Conservation (phyloP, 1,284 basidiomycete species). For the Apiotrichum akiyoshidainum region DNA sequence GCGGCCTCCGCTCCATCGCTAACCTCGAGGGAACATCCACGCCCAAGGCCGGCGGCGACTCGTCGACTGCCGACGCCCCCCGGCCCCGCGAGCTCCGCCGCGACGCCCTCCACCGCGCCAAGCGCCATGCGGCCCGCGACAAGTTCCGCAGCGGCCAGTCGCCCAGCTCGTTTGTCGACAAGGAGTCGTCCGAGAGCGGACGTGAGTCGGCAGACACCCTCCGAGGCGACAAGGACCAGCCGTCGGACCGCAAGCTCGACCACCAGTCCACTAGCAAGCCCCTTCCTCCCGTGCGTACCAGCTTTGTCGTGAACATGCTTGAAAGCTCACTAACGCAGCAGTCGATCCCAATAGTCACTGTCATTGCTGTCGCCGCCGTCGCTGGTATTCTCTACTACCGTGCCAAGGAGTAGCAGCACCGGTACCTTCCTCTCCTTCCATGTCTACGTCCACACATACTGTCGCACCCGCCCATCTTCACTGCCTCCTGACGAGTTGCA, state of each 20-base stretch:
- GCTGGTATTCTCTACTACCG: conserved; percentile 42
- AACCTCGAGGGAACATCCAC: conserved; percentile 27
- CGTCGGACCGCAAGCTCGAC: conserved; percentile 12
- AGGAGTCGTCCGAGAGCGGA: conserved; percentile 37
- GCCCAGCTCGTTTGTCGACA: conserved; percentile 15
- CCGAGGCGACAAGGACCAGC: conserved; percentile 25
- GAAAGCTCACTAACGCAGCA: no score
- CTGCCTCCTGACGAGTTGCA: no score
- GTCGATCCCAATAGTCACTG: conserved; percentile 37
- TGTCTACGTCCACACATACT: neutral
- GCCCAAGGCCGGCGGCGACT: conserved; percentile 21
- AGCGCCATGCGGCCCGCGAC: conserved; percentile 3
- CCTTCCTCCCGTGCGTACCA: neutral
- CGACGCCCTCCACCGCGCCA: conserved; percentile 11
- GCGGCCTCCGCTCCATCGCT: conserved; percentile 33
- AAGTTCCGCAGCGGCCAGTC: conserved; percentile 1
- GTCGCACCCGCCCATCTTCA: no score
- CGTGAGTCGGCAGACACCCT: conserved; percentile 43
- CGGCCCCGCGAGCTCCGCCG: conserved; percentile 11
- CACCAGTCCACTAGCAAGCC: conserved; percentile 2
- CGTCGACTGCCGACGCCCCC: neutral
- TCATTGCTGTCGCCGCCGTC: conserved; percentile 39
- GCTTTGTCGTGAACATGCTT: no score
- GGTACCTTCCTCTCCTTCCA: neutral
- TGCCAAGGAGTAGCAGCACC: conserved; percentile 23